A percentile compares a stretch with the other conserved stretches of the same genome.
These are phyloP conservation scores for Prunus davidiana DNA, from an alignment of 306 rosid species.

Conservation along the genomic window DNA sequence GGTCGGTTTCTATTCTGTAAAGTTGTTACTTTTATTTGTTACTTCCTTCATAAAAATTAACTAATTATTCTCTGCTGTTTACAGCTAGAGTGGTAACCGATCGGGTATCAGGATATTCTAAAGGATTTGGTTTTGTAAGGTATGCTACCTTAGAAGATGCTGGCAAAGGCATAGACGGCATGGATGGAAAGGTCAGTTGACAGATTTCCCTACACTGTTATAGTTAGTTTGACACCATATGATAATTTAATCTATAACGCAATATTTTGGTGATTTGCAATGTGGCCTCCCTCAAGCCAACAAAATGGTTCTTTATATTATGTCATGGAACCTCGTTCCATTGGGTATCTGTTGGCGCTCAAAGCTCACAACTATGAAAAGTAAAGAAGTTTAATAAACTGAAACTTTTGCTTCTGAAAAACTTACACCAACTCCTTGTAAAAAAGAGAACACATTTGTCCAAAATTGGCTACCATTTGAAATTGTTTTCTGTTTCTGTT, in stretches of 20 bases:
- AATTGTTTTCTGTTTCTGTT: background rate
- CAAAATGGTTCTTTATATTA: background rate
- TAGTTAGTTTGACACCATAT: background rate
- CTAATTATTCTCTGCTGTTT: slow-evolving; percentile 16
- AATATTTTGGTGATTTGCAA: background rate
- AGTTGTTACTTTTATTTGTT: background rate
- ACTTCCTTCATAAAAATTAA: background rate
- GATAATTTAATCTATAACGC: background rate
- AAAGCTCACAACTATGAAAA: background rate
- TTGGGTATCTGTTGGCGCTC: background rate
- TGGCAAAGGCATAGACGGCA: slow-evolving; percentile 84
- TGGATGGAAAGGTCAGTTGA: slow-evolving; percentile 87
- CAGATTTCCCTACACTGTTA: background rate
- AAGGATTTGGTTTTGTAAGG: slow-evolving; percentile 89
- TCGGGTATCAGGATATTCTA: slow-evolving; percentile 81
- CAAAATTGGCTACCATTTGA: background rate
- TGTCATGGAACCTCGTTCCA: background rate
- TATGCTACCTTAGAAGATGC: slow-evolving; percentile 83
- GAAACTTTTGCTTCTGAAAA: background rate
- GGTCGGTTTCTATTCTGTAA: slow-evolving; percentile 38
- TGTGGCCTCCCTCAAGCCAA: background rate
- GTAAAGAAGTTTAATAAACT: background rate
- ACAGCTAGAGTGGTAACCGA: slow-evolving; percentile 93
- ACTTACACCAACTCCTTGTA: background rate
- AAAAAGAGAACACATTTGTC: background rate